Percentiles rank a stretch among this genome's conserved stretches.
These are phyloP conservation scores for Metarhizium rileyi DNA, from an alignment of 2,329 filamentous ascomycete species.

Conservation along the genomic window DNA sequence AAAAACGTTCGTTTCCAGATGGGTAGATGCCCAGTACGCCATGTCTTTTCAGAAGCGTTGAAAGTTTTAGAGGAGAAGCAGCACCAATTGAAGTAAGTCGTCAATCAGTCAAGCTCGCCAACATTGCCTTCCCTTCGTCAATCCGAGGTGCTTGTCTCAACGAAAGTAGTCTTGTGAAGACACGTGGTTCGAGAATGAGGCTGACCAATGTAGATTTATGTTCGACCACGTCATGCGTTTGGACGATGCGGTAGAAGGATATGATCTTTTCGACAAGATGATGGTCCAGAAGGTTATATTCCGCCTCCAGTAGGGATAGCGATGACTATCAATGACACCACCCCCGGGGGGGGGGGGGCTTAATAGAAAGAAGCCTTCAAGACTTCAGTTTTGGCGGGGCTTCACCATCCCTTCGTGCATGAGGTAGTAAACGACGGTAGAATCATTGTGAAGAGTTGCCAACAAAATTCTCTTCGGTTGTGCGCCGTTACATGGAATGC, in stretches of 20 bases:
- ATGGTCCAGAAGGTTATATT: slow-evolving; percentile 68
- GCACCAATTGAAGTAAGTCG: slow-evolving; percentile 51
- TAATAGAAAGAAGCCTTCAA: too few relatives aligned
- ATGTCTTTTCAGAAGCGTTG: slow-evolving; percentile 57
- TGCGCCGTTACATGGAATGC: slow-evolving; percentile 34
- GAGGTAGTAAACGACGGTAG: slow-evolving; percentile 75
- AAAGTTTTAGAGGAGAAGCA: slow-evolving; percentile 57
- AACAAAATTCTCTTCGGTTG: slow-evolving; percentile 61
- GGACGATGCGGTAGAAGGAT: slow-evolving; percentile 55
- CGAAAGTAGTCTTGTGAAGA: too few relatives aligned
- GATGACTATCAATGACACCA: too few relatives aligned
- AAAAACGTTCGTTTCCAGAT: slow-evolving; percentile 69
- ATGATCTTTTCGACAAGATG: slow-evolving; percentile 63
- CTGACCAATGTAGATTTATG: slow-evolving; percentile 51
- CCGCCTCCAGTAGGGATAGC: slow-evolving; percentile 33
- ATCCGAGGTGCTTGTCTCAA: too few relatives aligned
- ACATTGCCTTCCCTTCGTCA: background rate
- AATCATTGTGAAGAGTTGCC: slow-evolving; percentile 68
- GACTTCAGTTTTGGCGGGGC: slow-evolving; percentile 61
- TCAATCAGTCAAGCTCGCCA: background rate
- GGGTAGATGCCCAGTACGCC: slow-evolving; percentile 66
- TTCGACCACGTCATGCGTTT: slow-evolving; percentile 66
- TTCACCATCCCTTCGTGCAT: slow-evolving; percentile 83
- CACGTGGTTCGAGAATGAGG: background rate
- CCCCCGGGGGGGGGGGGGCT: too few relatives aligned